Base-by-base conservation (phyloP, 2,329 filamentous ascomycete genomes). In the Dothiorella sarmentorum region DNA sequence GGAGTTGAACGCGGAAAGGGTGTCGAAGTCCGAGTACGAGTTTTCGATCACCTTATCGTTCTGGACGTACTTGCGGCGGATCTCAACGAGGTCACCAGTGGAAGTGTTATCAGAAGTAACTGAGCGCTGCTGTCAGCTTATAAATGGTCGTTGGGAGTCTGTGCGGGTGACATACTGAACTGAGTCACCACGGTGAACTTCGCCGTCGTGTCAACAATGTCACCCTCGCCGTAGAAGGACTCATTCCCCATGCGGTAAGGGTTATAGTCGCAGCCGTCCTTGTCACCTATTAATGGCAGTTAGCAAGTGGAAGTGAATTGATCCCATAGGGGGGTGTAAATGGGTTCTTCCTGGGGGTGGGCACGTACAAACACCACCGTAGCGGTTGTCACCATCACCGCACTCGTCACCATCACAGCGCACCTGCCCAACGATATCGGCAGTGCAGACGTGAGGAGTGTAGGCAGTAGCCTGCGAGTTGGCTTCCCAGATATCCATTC, bases 401-500 rank as follows among this genome's bases (percentile, higher is more conserved):
- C 73, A 75, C 37, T 63, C 62, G 15, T 51, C 78, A 60, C 80
- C 84, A 0, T 69, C 68, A 76, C 85, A 87, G 58, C 78, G 76
- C 57, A 71, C 70, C 64, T 82, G 79, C 52, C 76, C 79, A 43
- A 75, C 70, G 60, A 69, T 74, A 5, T 33, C 35, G 7, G 44
- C 45, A 1, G 73, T 74, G 78, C 86, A 89, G 42, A 84, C 79
- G 71, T 89, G 86, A 17, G 86, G 84, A 5, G 86, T 89, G 68
- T 80, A 80, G 55, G 86, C 86, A 15, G 80, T 82, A 18, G 85
- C 81, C 67, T 86, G 80, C 64, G 76, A 79, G 78, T 89, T 88
- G 65, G 85, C 85, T 75, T 89, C 85, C 85, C 85, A 88, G 71
- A 86, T 79, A 65, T 88, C 85, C 80, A 89, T 85, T 72, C n/a